Conservation (phyloP, 306 rosid species). For the Arachis hypogaea region DNA sequence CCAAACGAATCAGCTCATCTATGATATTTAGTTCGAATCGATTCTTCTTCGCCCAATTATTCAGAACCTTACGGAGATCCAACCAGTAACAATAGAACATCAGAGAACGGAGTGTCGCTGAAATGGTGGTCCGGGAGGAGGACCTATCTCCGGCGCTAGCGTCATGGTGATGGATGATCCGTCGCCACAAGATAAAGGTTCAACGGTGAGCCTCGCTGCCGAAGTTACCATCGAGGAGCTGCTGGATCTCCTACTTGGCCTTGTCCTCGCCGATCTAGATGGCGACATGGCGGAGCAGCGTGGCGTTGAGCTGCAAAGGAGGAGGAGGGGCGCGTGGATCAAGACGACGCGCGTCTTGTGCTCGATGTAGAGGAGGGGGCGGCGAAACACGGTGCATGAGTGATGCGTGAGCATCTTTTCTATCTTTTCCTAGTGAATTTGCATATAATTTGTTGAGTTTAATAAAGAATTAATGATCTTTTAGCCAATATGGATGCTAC, state of each 20-base stretch:
- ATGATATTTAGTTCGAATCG: conserved; percentile 64
- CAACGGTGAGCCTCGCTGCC: no score
- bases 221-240: no score
- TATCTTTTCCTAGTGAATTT: conserved; percentile 39
- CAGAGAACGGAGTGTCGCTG: conserved; percentile 65
- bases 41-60: conserved; percentile 69
- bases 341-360: conserved; percentile 11
- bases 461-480: no score
- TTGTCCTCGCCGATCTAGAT: no score
- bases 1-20: conserved; percentile 56
- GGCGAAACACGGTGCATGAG: conserved; percentile 58
- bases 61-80: conserved; percentile 65
- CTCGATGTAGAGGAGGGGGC: conserved; percentile 28
- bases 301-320: conserved; percentile 57
- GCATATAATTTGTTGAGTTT: conserved; percentile 25
- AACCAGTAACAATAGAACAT: conserved; percentile 80
- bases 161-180: conserved; percentile 59
- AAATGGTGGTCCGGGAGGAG: conserved; percentile 40
- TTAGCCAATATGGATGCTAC: no score
- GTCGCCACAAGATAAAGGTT: conserved; percentile 66
- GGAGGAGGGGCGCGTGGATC: conserved; percentile 37
- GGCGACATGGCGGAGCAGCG: conserved; percentile 52
- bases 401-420: no score
- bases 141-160: conserved; percentile 16
- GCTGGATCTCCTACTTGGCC: no score